These are phyloP conservation scores for Phlebiopsis gigantea DNA, from an alignment of 768 basidiomycete genomes.

Conservation along the genomic window DNA sequence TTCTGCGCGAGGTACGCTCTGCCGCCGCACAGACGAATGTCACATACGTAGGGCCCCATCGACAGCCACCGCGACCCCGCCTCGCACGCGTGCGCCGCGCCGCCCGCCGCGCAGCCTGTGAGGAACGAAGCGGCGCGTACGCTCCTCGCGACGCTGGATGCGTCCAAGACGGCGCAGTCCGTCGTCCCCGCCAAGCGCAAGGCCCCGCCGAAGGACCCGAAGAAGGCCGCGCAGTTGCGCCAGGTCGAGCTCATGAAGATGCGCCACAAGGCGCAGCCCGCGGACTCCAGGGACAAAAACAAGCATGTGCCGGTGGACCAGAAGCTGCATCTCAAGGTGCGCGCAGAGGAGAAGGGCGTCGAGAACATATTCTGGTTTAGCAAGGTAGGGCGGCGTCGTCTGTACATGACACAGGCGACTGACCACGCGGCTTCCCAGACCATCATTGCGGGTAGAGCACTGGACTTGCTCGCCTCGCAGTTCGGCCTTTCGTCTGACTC, in stretches of 20 bases:
- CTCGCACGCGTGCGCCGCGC: slow-evolving; percentile 49
- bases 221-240: slow-evolving; percentile 47
- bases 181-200: slow-evolving; percentile 10
- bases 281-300: slow-evolving; percentile 49
- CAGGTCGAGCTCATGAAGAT: slow-evolving; percentile 70
- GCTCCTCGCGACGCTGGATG: slow-evolving; percentile 39
- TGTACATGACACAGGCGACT: neutral
- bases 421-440: slow-evolving; percentile 31
- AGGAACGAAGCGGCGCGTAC: slow-evolving; percentile 47
- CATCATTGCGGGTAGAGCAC: slow-evolving; percentile 50
- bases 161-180: slow-evolving; percentile 10
- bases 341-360: slow-evolving; percentile 23
- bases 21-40: neutral
- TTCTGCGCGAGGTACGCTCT: slow-evolving; percentile 59
- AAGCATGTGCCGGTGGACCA: slow-evolving; percentile 46
- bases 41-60: neutral
- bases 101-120: slow-evolving; percentile 10
- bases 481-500: slow-evolving; percentile 30
- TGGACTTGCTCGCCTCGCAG: slow-evolving; percentile 47
- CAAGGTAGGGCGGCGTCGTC: slow-evolving; percentile 42
- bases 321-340: slow-evolving; percentile 53
- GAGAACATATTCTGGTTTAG: slow-evolving; percentile 61
- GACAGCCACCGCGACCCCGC: slow-evolving; percentile 62
- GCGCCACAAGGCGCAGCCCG: slow-evolving; percentile 61
- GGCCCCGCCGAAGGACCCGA: slow-evolving; percentile 35